Base-by-base conservation (phyloP, 148 eudicot genomes). In the Mesembryanthemum crystallinum region DNA sequence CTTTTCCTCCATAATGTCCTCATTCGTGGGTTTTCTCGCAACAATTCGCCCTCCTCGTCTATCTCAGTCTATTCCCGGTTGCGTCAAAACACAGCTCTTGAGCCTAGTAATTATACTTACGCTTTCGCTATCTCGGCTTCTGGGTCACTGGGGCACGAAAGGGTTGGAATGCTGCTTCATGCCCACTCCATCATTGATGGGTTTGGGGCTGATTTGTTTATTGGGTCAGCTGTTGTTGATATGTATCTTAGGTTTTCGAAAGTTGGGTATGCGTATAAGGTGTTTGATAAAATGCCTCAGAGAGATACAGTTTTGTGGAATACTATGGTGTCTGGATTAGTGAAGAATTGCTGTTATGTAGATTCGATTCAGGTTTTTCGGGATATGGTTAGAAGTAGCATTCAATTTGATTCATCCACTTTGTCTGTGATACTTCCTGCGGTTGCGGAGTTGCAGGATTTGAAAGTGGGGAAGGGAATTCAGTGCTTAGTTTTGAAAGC, bases 301-400 rank as follows among this genome's bases (percentile, higher is more conserved):
- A 82, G 79, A 32, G 98, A 94, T 79, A 78, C 91, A 12, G 91
- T 88, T 79, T 72, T 88, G 77, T 91, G 98, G 91, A 94, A 91
- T 59, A 88, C 94, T 2, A 81, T 93, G 86, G 51, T 91, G 42
- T 91, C 96, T 69, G 94, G 94, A 73, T 76, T 88, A 71, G 89
- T 86, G 54, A 92, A 78, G 75, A 90, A 87, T 63, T 77, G 85
- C 35, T 84, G 86, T 78, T 86, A 81, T 64, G 67, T 64, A 23
- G 92, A 90, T 35, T 76, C 81, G 3, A 39, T 88, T 58, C 37
- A 47, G 74, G 81, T 88, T 63, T 89, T 93, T 64, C 63, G 77
- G 71, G 89, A 86, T 61, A 89, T 93, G 97, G 76, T 88, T 37
- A 73, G 32, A 42, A 77, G 83, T 51, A 77, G 80, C 18, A 29